A percentile compares a stretch with the other conserved stretches of the same genome.
phyloP scores from a whole-genome alignment of 2,329 filamentous ascomycete genomes.

The Colletotrichum australisinense region DNA sequence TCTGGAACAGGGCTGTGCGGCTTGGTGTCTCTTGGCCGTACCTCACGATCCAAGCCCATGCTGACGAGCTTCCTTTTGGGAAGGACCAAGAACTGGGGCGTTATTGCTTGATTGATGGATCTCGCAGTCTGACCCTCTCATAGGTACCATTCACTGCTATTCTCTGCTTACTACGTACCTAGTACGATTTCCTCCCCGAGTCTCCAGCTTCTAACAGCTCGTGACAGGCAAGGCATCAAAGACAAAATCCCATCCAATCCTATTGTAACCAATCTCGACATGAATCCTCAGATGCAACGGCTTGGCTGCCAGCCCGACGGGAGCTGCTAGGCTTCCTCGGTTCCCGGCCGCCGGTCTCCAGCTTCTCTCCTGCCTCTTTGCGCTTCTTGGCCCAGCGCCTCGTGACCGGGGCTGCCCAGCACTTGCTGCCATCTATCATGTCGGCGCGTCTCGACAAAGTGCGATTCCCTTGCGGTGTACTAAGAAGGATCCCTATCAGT shows the following conservation, averaged over 20 bases:
- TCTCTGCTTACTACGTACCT: too few relatives aligned
- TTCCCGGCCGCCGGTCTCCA: neutral
- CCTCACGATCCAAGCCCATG: neutral
- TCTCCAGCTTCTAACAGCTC: neutral
- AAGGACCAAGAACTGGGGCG: conserved; percentile 11
- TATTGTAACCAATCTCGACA: conserved; percentile 7
- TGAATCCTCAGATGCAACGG: neutral
- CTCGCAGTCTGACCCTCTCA: neutral
- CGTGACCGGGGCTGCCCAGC: neutral
- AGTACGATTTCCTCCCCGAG: neutral
- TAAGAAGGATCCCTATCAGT: neutral
- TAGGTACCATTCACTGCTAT: too few relatives aligned
- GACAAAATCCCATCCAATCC: neutral
- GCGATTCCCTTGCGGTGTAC: neutral
- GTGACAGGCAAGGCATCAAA: neutral
- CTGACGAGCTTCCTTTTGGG: conserved; percentile 26
- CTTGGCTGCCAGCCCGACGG: neutral
- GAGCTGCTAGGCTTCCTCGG: neutral
- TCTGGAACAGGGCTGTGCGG: conserved; percentile 31
- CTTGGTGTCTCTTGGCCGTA: conserved; percentile 30
- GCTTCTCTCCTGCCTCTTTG: conserved; percentile 6
- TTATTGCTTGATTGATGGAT: conserved; percentile 29
- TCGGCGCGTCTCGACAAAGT: neutral
- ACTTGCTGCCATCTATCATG: neutral
- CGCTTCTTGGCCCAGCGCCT: neutral